Conservation (phyloP, 23 red algal genomes). For the Agarophyton chilense region DNA sequence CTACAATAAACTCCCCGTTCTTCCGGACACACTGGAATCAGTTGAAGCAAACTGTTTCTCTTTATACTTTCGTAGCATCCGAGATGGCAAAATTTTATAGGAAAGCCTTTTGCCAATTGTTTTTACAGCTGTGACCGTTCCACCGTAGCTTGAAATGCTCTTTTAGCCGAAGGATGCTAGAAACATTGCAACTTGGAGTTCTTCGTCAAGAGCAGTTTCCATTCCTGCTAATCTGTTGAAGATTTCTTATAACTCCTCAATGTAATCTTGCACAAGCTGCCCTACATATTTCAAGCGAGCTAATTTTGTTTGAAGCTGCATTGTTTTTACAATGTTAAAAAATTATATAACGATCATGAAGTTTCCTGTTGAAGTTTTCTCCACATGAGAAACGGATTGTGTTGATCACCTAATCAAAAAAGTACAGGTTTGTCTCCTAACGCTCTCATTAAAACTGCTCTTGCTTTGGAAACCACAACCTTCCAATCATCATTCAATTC, state of each 20-base stretch:
- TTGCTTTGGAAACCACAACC: no score
- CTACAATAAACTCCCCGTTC: neutral
- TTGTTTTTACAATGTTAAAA: neutral
- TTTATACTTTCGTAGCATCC: neutral
- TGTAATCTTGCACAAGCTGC: neutral
- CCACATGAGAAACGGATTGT: slow-evolving; percentile 25
- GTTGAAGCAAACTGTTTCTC: neutral
- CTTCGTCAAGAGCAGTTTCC: neutral
- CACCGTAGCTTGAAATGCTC: neutral
- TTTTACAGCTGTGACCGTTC: neutral
- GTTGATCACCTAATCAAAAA: slow-evolving; percentile 8
- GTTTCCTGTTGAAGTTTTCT: neutral
- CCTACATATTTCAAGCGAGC: neutral
- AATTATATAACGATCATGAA: slow-evolving; percentile 14
- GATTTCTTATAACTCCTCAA: neutral
- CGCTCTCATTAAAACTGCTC: no score
- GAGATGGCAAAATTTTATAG: neutral
- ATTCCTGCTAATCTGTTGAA: neutral
- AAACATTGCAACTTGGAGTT: neutral
- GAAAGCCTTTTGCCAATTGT: neutral
- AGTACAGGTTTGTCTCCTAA: slow-evolving; percentile 1
- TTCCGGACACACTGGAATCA: no score
- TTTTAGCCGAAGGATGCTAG: neutral
- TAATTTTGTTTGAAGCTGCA: neutral
- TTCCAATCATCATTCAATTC: no score